These are phyloP conservation scores for Bidens hawaiensis DNA, from an alignment of 140 eudicot genomes.

Conservation along the genomic window DNA sequence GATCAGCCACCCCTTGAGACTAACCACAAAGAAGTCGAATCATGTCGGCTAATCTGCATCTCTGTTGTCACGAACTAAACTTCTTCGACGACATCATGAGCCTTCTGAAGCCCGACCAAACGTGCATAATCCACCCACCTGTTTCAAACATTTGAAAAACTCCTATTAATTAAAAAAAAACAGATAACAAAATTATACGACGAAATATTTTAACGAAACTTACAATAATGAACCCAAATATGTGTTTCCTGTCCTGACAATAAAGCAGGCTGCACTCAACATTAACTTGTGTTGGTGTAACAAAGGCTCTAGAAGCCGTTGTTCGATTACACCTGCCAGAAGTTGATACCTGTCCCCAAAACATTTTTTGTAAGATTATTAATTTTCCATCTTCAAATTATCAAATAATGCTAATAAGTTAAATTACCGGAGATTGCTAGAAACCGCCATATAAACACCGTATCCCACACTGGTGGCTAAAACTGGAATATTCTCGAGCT, in stretches of 20 bases:
- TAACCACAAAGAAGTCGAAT: not conserved
- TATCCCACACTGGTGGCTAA: constrained; percentile 75
- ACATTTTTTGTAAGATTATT: not conserved
- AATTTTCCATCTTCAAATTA: not conserved
- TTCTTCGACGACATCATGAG: constrained; percentile 31
- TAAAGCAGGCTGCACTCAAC: constrained; percentile 86
- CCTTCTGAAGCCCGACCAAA: constrained; percentile 62
- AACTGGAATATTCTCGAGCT: constrained; percentile 64
- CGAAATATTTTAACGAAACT: constrained; percentile 27
- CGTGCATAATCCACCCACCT: constrained; percentile 95
- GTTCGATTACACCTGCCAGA: constrained; percentile 81
- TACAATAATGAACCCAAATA: constrained; percentile 87
- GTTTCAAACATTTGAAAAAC: not conserved
- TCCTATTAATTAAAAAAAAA: not conserved
- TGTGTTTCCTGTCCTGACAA: constrained; percentile 90
- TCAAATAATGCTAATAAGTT: not conserved
- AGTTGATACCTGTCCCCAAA: constrained; percentile 64
- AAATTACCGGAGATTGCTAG: constrained; percentile 80
- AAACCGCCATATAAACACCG: constrained; percentile 83
- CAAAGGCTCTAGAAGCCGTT: constrained; percentile 66
- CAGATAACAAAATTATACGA: not conserved
- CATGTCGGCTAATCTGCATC: constrained; percentile 19
- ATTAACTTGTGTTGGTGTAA: constrained; percentile 72
- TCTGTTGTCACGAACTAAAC: not conserved
- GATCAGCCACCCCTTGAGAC: constrained; percentile 3